These are phyloP conservation scores for Nepenthes mirabilis DNA, from an alignment of 148 eudicot genomes.

Conservation along the genomic window DNA sequence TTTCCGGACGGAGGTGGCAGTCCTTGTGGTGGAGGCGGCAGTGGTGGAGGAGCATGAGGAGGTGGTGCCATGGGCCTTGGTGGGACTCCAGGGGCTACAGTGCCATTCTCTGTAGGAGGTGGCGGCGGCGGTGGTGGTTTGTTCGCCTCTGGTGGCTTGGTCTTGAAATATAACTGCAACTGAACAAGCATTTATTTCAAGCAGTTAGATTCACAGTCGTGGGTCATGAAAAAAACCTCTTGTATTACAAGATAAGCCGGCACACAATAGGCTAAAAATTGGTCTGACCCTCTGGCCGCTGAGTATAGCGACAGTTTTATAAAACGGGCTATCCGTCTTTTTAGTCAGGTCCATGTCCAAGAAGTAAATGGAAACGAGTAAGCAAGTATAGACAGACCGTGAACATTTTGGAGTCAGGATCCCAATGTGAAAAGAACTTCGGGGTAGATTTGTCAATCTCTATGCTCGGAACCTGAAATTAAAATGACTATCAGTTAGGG, in stretches of 20 bases:
- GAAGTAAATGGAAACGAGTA: too few species aligned
- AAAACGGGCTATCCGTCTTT: too few species aligned
- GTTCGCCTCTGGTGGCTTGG: constrained; percentile 84
- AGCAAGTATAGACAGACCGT: constrained; percentile 30
- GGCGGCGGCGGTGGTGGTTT: constrained; percentile 69
- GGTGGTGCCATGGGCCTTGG: constrained; percentile 53
- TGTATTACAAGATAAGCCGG: too few species aligned
- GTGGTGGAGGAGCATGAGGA: constrained; percentile 52
- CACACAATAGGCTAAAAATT: too few species aligned
- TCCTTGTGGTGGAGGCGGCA: constrained; percentile 72
- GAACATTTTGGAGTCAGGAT: constrained; percentile 96
- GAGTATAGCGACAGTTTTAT: too few species aligned
- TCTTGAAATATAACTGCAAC: constrained; percentile 92
- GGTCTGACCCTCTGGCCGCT: too few species aligned
- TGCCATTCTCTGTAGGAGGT: constrained; percentile 42
- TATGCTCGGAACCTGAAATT: constrained; percentile 81
- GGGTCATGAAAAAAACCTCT: not conserved
- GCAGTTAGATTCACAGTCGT: not conserved
- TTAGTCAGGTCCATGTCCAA: too few species aligned
- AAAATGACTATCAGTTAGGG: not conserved
- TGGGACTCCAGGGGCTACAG: constrained; percentile 69
- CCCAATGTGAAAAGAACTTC: constrained; percentile 98
- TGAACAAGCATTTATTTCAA: constrained; percentile 14
- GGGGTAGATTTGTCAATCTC: constrained; percentile 95
- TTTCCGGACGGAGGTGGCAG: constrained; percentile 50